Evolutionary conservation across 495 filamentous ascomycete species (phyloP).

Genomic region (Penicillium bialowiezense): DNA sequence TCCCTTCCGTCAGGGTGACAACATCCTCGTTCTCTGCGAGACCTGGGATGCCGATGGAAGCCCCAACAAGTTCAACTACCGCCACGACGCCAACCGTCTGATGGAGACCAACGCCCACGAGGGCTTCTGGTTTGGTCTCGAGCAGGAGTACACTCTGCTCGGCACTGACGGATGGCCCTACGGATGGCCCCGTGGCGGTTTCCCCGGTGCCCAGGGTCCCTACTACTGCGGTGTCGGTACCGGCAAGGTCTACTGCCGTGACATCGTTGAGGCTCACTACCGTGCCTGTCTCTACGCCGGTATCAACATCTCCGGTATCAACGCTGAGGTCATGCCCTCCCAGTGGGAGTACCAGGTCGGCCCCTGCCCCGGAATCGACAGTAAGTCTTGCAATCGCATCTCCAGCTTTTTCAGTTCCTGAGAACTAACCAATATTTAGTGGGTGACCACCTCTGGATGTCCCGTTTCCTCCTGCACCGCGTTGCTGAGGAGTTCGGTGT

Average conservation of each 20-base stretch:
- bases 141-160: conserved; percentile 96
- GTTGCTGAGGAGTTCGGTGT: conserved; percentile 96
- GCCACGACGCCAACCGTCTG: conserved; percentile 80
- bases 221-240: conserved; percentile 99
- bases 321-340: conserved; percentile 97
- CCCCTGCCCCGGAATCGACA: conserved; percentile 85
- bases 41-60: conserved; percentile 95
- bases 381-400: conserved; percentile 42
- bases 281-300: conserved; percentile 91
- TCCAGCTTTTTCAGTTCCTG: background rate
- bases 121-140: conserved; percentile 95
- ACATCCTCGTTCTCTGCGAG: conserved; percentile 92
- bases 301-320: conserved; percentile 95
- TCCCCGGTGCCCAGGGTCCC: conserved; percentile 93
- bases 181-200: conserved; percentile 95
- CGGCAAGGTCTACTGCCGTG: conserved; percentile 96
- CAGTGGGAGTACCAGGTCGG: conserved; percentile 99
- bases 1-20: conserved; percentile 80
- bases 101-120: conserved; percentile 84
- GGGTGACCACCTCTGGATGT: conserved; percentile 97
- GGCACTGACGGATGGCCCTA: conserved; percentile 81
- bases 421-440: conserved; percentile 47
- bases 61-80: conserved; percentile 98
- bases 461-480: conserved; percentile 93
- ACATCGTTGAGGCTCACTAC: conserved; percentile 98